Conservation (phyloP, 129 eudicot species). For the Lonicera japonica region DNA sequence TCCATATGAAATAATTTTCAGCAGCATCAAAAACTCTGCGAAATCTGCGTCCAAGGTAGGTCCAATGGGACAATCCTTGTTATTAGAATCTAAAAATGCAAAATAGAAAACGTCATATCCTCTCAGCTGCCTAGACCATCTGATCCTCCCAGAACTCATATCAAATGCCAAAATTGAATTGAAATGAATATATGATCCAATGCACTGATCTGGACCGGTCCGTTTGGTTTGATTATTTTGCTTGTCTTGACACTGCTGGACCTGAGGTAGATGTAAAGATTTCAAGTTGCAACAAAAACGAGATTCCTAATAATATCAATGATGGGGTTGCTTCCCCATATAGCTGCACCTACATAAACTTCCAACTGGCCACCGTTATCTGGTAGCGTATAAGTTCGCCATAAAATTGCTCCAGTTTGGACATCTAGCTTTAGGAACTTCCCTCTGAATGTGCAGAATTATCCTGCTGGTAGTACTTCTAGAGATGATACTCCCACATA, state of each 20-base stretch:
- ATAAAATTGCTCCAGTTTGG: conserved; percentile 35
- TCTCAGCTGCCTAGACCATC: no score
- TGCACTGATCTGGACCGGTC: conserved; percentile 37
- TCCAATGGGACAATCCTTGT: no score
- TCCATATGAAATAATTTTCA: no score
- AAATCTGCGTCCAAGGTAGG: no score
- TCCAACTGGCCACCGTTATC: no score
- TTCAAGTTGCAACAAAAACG: no score
- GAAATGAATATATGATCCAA: conserved; percentile 44
- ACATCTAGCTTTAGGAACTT: conserved; percentile 58
- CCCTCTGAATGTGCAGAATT: conserved; percentile 66
- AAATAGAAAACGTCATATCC: no score
- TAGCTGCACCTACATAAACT: conserved; percentile 56
- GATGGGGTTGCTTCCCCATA: conserved; percentile 91
- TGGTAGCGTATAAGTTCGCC: conserved; percentile 72
- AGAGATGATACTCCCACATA: conserved; percentile 69
- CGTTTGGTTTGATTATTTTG: conserved; percentile 47
- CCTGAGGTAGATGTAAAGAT: no score
- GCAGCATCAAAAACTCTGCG: no score
- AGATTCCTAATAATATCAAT: conserved; percentile 33
- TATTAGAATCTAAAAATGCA: no score
- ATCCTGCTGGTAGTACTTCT: conserved; percentile 36
- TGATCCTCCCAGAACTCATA: conserved; percentile 39
- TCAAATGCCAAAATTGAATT: conserved; percentile 62
- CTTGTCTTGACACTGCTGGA: no score